These are phyloP conservation scores for Rhodomyrtus psidioides DNA, from an alignment of 441 rosid genomes.

Conservation along the genomic window DNA sequence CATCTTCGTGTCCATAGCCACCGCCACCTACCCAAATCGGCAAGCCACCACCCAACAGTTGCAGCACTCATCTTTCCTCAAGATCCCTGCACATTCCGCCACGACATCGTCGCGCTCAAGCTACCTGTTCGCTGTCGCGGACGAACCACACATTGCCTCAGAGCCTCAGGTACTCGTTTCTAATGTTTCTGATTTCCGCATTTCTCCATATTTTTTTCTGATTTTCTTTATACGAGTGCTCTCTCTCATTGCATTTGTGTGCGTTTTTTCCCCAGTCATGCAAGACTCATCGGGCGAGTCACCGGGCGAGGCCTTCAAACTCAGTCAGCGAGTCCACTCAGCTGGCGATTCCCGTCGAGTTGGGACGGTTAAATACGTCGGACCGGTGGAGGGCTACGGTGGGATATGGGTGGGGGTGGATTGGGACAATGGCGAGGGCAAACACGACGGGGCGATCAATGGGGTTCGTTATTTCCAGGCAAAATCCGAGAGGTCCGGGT, in stretches of 20 bases:
- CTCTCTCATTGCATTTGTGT: background rate
- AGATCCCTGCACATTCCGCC: background rate
- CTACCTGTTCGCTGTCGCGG: background rate
- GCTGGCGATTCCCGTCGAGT: conserved; percentile 48
- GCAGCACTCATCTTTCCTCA: background rate
- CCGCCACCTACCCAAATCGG: too few relatives aligned
- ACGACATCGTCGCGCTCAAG: background rate
- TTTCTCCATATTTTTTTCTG: too few relatives aligned
- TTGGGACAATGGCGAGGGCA: conserved; percentile 73
- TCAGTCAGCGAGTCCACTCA: conserved; percentile 69
- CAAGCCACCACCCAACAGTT: background rate
- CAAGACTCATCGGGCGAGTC: background rate
- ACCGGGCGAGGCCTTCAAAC: conserved; percentile 7
- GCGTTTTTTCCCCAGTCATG: background rate
- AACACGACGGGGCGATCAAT: conserved; percentile 69
- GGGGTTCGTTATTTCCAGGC: conserved; percentile 66
- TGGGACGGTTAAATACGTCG: conserved; percentile 65
- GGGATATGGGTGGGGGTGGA: conserved; percentile 81
- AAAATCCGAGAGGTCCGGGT: conserved; percentile 47
- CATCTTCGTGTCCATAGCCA: background rate
- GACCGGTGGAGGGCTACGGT: conserved; percentile 49
- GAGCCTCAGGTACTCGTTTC: too few relatives aligned
- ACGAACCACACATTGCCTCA: background rate
- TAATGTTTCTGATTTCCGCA: too few relatives aligned
- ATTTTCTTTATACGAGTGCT: background rate